Evolutionary conservation across 2,329 filamentous ascomycete genomes (phyloP), one percentile per base, ranked within the genome.

Genomic region (Magnaporthiopsis rhizophila): DNA sequence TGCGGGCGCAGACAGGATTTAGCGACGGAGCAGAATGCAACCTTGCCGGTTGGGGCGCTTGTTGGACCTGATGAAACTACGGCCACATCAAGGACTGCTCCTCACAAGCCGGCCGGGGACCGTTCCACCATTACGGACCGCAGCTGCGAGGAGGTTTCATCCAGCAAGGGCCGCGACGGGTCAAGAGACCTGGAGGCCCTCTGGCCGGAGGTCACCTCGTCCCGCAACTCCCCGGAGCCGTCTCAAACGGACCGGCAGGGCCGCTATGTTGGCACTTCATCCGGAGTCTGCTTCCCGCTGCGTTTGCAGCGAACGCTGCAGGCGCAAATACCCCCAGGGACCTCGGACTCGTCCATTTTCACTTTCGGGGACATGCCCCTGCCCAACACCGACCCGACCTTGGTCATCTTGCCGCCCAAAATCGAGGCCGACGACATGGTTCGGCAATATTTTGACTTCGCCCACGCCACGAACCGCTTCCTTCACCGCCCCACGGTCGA

Each of bases 211-310:
- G 45, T 53, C 18, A 53, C 18, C 45, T 73, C 73, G 13, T 76
- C 76, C 5, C 72, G 74, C 53, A 74, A 73, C 15, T 81, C 79
- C 3, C 79, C 79, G n/a, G 79, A 80, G 65, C 79, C 79, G 2
- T 70, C 74, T 8, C 75, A 80, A 65, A 78, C 74, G 26, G 79
- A 81, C 64, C 73, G 73, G 24, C 77, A 81, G 72, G 80, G 77
- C 5, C 68, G 81, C 65, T 81, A 80, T 66, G 76, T 81, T 32
- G 80, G 79, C 0, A 77, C 79, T 4, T 75, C 79, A 0, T 81
- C 78, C 0, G 80, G 78, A 0, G 78, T 78, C 0, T 80, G 79
- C 0, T 83, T 84, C 64, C 71, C 84, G 13, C 74, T 81, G 0
- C 74, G 81, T 11, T 79, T 82, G 1, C 81, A 82, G 70, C 26